Conservation (phyloP, 2,329 filamentous ascomycete genomes). For the Mollisia scopiformis region DNA sequence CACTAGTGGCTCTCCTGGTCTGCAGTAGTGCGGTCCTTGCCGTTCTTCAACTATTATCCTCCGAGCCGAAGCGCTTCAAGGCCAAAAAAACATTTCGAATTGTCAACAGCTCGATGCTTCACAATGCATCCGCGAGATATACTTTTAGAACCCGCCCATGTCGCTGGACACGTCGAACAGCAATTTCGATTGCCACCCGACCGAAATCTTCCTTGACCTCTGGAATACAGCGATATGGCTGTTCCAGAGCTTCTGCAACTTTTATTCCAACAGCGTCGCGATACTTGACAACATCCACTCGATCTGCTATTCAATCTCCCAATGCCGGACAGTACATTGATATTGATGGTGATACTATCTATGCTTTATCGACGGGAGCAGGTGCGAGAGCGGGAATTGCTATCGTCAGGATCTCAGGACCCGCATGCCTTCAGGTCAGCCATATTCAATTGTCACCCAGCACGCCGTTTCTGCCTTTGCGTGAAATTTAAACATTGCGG, state of each 20-base stretch:
- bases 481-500: too few relatives aligned
- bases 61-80: background rate
- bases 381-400: conserved; percentile 84
- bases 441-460: background rate
- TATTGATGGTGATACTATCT: conserved; percentile 65
- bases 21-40: too few relatives aligned
- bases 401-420: conserved; percentile 84
- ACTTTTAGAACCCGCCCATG: background rate
- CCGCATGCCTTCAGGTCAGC: conserved; percentile 68
- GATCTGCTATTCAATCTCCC: background rate
- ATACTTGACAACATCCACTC: background rate
- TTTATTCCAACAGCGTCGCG: background rate
- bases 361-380: conserved; percentile 84
- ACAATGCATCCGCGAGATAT: background rate
- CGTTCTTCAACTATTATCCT: background rate
- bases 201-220: background rate
- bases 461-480: background rate
- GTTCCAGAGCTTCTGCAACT: background rate
- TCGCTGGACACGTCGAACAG: background rate
- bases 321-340: background rate
- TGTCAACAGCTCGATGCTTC: background rate
- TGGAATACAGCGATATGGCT: background rate
- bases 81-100: background rate
- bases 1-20: too few relatives aligned
- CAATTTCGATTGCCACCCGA: background rate